Base-by-base conservation (phyloP, 2,329 filamentous ascomycete species). In the Dactylella cylindrospora region DNA sequence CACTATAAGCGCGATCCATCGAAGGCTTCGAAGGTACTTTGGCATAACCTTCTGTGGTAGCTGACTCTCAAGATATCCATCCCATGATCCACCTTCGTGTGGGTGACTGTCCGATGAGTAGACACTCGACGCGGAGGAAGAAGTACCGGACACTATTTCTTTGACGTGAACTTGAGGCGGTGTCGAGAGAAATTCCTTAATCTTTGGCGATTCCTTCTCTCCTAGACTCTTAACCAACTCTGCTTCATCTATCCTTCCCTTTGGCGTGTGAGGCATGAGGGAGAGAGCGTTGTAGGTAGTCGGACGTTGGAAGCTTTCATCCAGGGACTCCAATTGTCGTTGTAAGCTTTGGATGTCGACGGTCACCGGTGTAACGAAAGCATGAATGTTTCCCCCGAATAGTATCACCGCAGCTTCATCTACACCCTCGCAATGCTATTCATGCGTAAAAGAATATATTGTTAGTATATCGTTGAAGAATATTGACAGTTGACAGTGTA, bases 1-100 rank as follows among this genome's bases (percentile, higher is more conserved):
- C 22, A 64, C 46, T 19, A 64, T 64, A 40, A 66, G 39, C 22
- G 46, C 40, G 35, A 64, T 72, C 77, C 39, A 77, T 78, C 15
- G 80, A 83, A 20, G 69, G 28, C 61, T 86, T 88, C 66, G 83
- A 83, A 55, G 78, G 77, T 68, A 78, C 78, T 59, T 80, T 87
- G 65, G 86, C 87, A 68, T 84, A 84, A 70, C 84, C 87, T 41
- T 81, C 93, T 65, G 93, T 88, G 76, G 85, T 89, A 73, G 83
- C 88, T 53, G 84, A 86, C 23, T 64, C 43, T 64, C 60, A 15
- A 64, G 46, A 39, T 59, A 59, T 31, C 45, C 46, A 19, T 64
- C 60, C 60, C 60, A 64, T 43, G 60, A 49, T 49, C 35, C n/a
- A 29, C 39, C 31, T 15, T 64, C 50, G 8, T 13, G 28, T n/a